phyloP scores from a whole-genome alignment of 495 filamentous ascomycete species.

The Aspergillus affinis region DNA sequence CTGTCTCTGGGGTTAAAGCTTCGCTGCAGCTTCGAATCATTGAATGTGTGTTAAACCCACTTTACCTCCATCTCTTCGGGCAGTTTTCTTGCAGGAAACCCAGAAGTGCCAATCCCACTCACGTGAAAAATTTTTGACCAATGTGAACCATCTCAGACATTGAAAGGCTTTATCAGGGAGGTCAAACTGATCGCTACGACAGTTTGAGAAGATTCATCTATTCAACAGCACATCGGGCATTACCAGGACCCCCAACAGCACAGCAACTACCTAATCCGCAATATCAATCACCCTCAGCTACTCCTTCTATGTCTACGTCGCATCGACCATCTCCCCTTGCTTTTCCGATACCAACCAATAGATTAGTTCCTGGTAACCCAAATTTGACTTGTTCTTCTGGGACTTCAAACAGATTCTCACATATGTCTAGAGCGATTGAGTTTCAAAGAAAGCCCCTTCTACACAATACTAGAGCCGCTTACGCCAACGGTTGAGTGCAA shows the following conservation, averaged over 20 bases:
- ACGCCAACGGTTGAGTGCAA: slow-evolving; percentile 65
- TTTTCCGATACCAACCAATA: slow-evolving; percentile 31
- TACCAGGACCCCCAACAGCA: slow-evolving; percentile 27
- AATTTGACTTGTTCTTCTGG: slow-evolving; percentile 7
- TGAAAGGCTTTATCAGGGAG: slow-evolving; percentile 35
- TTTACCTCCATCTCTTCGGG: slow-evolving; percentile 2
- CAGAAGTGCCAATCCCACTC: not conserved
- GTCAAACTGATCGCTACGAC: slow-evolving; percentile 35
- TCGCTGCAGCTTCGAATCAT: slow-evolving; percentile 75
- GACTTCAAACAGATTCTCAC: slow-evolving; percentile 18
- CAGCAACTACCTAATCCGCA: slow-evolving; percentile 27
- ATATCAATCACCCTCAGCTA: slow-evolving; percentile 26
- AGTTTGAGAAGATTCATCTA: slow-evolving; percentile 33
- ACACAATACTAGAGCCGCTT: slow-evolving; percentile 58
- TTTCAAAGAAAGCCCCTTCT: slow-evolving; percentile 83
- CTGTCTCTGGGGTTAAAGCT: slow-evolving; percentile 77
- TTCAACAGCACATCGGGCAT: slow-evolving; percentile 25
- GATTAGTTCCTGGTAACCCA: slow-evolving; percentile 35
- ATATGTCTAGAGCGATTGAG: slow-evolving; percentile 31
- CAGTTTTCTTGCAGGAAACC: not conserved
- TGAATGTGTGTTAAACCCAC: slow-evolving; percentile 57
- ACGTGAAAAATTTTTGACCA: slow-evolving; percentile 6
- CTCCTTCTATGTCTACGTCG: slow-evolving; percentile 26
- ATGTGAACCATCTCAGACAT: slow-evolving; percentile 27
- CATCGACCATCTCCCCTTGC: slow-evolving; percentile 28